Conservation (phyloP, 164 flowering plant species). For the Piper betle region DNA sequence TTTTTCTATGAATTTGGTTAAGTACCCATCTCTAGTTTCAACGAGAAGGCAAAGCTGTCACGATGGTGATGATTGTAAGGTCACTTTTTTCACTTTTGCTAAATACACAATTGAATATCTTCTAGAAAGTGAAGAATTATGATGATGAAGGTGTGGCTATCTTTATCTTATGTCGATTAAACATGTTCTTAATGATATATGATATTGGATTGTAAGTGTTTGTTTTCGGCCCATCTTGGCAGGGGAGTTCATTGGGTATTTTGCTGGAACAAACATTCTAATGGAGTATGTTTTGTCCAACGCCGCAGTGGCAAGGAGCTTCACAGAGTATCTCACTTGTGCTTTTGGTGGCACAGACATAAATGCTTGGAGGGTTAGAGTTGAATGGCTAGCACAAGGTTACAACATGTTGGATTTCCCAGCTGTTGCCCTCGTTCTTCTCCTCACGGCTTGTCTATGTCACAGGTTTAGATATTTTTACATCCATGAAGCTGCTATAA, state of each 20-base stretch:
- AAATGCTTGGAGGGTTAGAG: constrained; percentile 53
- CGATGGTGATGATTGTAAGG: too few species aligned
- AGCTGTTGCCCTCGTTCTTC: constrained; percentile 58
- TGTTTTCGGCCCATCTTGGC: constrained; percentile 2
- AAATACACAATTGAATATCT: too few species aligned
- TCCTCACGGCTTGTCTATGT: constrained; percentile 59
- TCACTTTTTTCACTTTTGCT: too few species aligned
- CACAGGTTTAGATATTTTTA: constrained; percentile 22
- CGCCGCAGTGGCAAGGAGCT: constrained; percentile 70
- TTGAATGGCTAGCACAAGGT: constrained; percentile 36
- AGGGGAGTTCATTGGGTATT: constrained; percentile 77
- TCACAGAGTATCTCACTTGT: constrained; percentile 45
- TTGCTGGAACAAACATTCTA: constrained; percentile 65
- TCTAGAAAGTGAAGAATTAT: background rate
- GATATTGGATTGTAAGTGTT: background rate
- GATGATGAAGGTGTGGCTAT: background rate
- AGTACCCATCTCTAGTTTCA: too few species aligned
- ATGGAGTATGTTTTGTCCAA: constrained; percentile 85
- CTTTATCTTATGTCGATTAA: background rate
- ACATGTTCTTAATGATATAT: background rate
- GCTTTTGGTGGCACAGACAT: constrained; percentile 35
- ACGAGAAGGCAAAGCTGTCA: too few species aligned
- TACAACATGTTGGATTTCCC: constrained; percentile 58
- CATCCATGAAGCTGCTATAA: constrained; percentile 2
- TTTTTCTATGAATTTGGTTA: background rate